These are phyloP conservation scores for Cyclostephanos tholiformis DNA, from an alignment of 108 stramenopile species.

Conservation along the genomic window DNA sequence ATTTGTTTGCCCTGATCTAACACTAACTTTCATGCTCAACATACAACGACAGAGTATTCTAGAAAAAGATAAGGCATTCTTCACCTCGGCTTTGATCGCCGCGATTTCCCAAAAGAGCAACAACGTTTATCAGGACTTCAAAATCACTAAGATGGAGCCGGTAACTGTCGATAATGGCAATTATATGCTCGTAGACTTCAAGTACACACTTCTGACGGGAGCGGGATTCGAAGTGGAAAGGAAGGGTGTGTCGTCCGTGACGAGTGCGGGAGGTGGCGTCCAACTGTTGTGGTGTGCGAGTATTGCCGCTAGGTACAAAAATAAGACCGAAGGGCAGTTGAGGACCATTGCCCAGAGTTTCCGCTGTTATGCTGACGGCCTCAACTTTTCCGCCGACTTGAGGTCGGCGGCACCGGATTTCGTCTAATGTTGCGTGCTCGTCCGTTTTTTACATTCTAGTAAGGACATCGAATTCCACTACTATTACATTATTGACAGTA, in stretches of 20 bases:
- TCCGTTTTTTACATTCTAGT: neutral
- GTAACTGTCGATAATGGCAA: constrained; percentile 39
- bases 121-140: constrained; percentile 94
- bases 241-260: constrained; percentile 85
- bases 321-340: constrained; percentile 72
- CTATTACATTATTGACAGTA: neutral
- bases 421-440: neutral
- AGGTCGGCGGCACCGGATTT: constrained; percentile 15
- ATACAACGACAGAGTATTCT: constrained; percentile 54
- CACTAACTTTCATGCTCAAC: constrained; percentile 1
- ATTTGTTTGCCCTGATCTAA: neutral
- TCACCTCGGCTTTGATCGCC: constrained; percentile 66
- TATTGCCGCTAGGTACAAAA: constrained; percentile 72
- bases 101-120: constrained; percentile 86
- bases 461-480: neutral
- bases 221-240: constrained; percentile 96
- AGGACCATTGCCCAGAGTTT: constrained; percentile 73
- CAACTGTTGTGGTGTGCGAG: constrained; percentile 86
- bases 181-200: constrained; percentile 91
- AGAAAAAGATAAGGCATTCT: constrained; percentile 63
- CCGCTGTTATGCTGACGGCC: constrained; percentile 81
- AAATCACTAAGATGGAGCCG: constrained; percentile 83
- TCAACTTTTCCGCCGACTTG: constrained; percentile 62
- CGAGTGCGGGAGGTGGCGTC: constrained; percentile 78
- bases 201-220: constrained; percentile 93